Conservation (phyloP, 2,329 filamentous ascomycete genomes). For the Myriosclerotinia scirpicola region DNA sequence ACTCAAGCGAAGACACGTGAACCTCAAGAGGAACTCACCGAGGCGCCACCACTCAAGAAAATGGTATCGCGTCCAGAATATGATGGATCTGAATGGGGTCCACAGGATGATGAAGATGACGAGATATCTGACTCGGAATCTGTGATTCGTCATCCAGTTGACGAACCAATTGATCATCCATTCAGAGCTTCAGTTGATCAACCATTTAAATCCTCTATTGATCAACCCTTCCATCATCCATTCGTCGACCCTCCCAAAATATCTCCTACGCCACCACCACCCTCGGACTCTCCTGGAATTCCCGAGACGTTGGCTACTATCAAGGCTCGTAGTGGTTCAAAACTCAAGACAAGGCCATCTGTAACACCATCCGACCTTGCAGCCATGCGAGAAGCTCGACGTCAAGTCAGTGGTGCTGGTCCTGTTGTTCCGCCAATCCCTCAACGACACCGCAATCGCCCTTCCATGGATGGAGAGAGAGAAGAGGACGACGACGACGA, state of each 20-base stretch:
- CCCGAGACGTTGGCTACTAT: slow-evolving; percentile 86
- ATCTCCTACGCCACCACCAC: slow-evolving; percentile 31
- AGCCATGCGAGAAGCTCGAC: slow-evolving; percentile 81
- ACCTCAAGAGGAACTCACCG: slow-evolving; percentile 26
- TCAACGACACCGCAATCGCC: slow-evolving; percentile 57
- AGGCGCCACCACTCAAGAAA: slow-evolving; percentile 38
- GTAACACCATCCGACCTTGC: slow-evolving; percentile 81
- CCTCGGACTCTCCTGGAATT: slow-evolving; percentile 57
- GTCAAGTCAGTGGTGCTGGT: slow-evolving; percentile 77
- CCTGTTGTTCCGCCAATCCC: slow-evolving; percentile 61
- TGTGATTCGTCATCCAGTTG: slow-evolving; percentile 69
- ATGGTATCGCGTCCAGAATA: slow-evolving; percentile 59
- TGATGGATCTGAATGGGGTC: slow-evolving; percentile 61
- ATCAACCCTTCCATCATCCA: slow-evolving; percentile 15
- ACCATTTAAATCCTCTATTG: slow-evolving; percentile 17
- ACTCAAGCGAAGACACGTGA: neutral
- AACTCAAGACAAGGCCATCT: slow-evolving; percentile 84
- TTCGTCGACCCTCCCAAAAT: slow-evolving; percentile 46
- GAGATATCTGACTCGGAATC: slow-evolving; percentile 73
- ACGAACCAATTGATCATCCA: slow-evolving; percentile 11
- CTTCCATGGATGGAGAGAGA: slow-evolving; percentile 50
- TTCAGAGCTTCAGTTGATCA: slow-evolving; percentile 15
- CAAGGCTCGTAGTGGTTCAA: slow-evolving; percentile 76
- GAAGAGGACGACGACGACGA: no score
- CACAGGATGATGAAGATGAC: slow-evolving; percentile 50